A percentile compares a stretch with the other conserved stretches of the same genome.
phyloP scores from a whole-genome alignment of 2,329 filamentous ascomycete species.

The Penicillium palitans region DNA sequence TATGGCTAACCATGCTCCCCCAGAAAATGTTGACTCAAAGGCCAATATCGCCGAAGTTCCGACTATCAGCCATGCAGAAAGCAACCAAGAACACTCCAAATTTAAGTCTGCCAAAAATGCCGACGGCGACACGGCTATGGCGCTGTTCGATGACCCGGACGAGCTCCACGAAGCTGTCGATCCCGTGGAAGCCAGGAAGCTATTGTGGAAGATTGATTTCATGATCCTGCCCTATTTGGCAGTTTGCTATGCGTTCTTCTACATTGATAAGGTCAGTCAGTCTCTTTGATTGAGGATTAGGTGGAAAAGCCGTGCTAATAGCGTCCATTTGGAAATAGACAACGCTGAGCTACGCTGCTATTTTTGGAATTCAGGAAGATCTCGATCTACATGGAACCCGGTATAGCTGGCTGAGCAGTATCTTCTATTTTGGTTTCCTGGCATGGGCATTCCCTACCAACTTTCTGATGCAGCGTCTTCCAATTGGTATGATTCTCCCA shows the following conservation, averaged over 20 bases:
- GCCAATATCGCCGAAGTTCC: slow-evolving; percentile 25
- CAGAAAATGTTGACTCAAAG: slow-evolving; percentile 22
- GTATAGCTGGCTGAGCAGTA: slow-evolving; percentile 58
- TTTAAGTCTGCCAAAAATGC: slow-evolving; percentile 32
- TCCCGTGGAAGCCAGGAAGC: slow-evolving; percentile 47
- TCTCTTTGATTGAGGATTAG: not conserved
- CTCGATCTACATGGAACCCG: slow-evolving; percentile 57
- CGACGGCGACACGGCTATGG: slow-evolving; percentile 54
- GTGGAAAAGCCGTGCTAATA: not conserved
- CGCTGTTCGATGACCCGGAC: slow-evolving; percentile 51
- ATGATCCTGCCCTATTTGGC: slow-evolving; percentile 60
- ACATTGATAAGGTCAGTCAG: slow-evolving; percentile 46
- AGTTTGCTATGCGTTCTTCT: slow-evolving; percentile 57
- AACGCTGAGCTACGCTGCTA: slow-evolving; percentile 62
- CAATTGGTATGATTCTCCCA: slow-evolving; percentile 43
- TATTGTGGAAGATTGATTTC: slow-evolving; percentile 59
- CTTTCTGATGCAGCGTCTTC: slow-evolving; percentile 54
- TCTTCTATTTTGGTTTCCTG: slow-evolving; percentile 60
- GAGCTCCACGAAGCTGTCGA: slow-evolving; percentile 51
- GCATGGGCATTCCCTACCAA: slow-evolving; percentile 58
- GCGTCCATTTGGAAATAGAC: slow-evolving; percentile 41
- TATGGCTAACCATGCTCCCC: slow-evolving; percentile 17
- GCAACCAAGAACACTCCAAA: slow-evolving; percentile 21
- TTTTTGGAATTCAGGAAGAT: slow-evolving; percentile 63
- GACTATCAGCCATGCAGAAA: slow-evolving; percentile 32